Evolutionary conservation across 2,329 filamentous ascomycete species (phyloP).

Genomic region (Clonostachys sp.): DNA sequence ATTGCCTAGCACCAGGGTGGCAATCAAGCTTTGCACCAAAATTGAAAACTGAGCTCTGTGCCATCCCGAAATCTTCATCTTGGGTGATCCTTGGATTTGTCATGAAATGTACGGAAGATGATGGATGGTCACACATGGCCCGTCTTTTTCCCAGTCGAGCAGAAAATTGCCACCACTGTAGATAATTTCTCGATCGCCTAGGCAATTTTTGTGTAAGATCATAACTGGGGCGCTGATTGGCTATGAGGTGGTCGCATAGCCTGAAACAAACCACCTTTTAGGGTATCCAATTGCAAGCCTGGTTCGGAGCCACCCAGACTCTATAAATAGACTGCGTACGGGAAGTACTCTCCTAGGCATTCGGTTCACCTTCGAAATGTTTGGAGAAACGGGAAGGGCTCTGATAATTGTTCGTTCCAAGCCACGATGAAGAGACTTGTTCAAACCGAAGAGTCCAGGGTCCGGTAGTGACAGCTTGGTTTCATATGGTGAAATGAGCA

Average conservation of each 20-base stretch:
- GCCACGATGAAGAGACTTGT: no score
- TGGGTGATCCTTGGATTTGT: no score
- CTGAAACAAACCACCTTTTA: conserved; percentile 26
- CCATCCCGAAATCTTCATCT: no score
- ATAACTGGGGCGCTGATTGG: conserved; percentile 13
- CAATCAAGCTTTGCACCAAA: no score
- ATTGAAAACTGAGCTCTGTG: no score
- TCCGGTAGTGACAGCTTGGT: no score
- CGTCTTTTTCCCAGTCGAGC: not conserved
- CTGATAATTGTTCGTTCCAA: not conserved
- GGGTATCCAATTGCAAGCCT: conserved; percentile 4
- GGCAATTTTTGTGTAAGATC: no score
- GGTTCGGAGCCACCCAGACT: not conserved
- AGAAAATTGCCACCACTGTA: no score
- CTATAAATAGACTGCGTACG: conserved; percentile 15
- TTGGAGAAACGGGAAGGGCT: not conserved
- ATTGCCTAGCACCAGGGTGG: no score
- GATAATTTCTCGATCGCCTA: no score
- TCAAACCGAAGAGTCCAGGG: no score
- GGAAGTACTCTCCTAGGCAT: not conserved
- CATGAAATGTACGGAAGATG: not conserved
- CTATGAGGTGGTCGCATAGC: conserved; percentile 20
- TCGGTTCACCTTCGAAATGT: not conserved
- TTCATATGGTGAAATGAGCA: no score
- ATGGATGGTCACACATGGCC: not conserved